Evolutionary conservation across 352 stramenopile species (phyloP).

Genomic region (Pythium aphanidermatum): DNA sequence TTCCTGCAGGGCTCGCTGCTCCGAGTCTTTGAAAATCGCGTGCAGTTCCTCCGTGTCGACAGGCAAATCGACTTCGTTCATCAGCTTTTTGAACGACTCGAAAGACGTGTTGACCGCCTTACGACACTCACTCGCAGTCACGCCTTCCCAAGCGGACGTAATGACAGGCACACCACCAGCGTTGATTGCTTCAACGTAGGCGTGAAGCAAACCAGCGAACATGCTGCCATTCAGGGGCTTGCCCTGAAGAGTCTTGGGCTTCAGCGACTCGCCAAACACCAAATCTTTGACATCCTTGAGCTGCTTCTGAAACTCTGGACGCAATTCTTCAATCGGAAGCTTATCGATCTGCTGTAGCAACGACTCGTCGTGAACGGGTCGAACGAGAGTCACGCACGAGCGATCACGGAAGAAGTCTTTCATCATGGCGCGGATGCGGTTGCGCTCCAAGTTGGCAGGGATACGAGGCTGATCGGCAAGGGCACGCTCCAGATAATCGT

Average conservation of each 20-base stretch:
- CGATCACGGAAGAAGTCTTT: constrained; percentile 81
- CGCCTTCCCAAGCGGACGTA: constrained; percentile 80
- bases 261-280: constrained; percentile 61
- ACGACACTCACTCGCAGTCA: constrained; percentile 74
- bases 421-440: constrained; percentile 78
- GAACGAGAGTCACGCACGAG: constrained; percentile 77
- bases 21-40: constrained; percentile 45
- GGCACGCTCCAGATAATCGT: constrained; percentile 77
- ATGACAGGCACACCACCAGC: constrained; percentile 86
- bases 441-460: constrained; percentile 64
- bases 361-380: constrained; percentile 71
- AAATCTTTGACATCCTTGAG: constrained; percentile 56
- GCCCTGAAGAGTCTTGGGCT: constrained; percentile 81
- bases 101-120: constrained; percentile 60
- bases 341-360: constrained; percentile 74
- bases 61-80: constrained; percentile 54
- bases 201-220: constrained; percentile 74
- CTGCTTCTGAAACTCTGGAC: constrained; percentile 72
- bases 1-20: constrained; percentile 40
- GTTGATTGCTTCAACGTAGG: constrained; percentile 84
- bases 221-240: constrained; percentile 78
- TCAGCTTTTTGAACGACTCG: constrained; percentile 56
- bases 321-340: constrained; percentile 54
- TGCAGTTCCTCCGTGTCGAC: constrained; percentile 66
- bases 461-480: constrained; percentile 67